Base-by-base conservation (phyloP, 495 filamentous ascomycete species). In the Penicillium parvum region DNA sequence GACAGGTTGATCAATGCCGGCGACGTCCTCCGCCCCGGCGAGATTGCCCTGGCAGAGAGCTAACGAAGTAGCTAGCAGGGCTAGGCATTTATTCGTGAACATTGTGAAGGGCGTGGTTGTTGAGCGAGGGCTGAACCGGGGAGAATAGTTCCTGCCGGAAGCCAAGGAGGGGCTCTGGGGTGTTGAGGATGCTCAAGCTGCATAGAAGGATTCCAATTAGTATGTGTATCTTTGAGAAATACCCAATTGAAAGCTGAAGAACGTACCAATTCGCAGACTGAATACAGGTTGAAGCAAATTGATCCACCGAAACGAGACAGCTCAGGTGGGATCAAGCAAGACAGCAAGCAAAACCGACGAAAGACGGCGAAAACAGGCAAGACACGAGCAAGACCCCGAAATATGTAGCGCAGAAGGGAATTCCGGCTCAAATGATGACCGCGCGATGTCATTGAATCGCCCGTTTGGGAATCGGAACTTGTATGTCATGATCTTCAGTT, bases 361-460 rank as follows among this genome's bases (percentile, higher is more conserved):
- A 43, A 32, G 10, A 28, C 11, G 16, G 19, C 22, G 3, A 27
- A 11, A 10, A 25, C 29, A 26, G 30, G 19, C 18, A 12, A 8
- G 23, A 40, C 10, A 18, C 21, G 37, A 29, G 21, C 23, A 46
- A 40, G 20, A 37, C 39, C 40, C 34, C 32, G 33, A 50, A 46
- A 49, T 49, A 52, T 58, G 47, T 55, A 61, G 45, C 33, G 53
- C 38, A 47, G 23, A 12, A 19, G 10, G 34, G 21, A 32, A 10
- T 25, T 21, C 16, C 29, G 22, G n/a, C 16, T 26, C 25, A 28
- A 37, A 50, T 53, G 45, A 61, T 58, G 49, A 42, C 34, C 27
- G 20, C 30, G 52, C 46, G 43, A 61, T 61, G 55, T 53, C 55
- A 58, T 61, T 37, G 37, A 41, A 16, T n/a, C 18, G 7, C 20